Percentiles rank a stretch among this genome's conserved stretches.
phyloP scores from a whole-genome alignment of 2,329 filamentous ascomycete species.

The Monilinia fructigena region DNA sequence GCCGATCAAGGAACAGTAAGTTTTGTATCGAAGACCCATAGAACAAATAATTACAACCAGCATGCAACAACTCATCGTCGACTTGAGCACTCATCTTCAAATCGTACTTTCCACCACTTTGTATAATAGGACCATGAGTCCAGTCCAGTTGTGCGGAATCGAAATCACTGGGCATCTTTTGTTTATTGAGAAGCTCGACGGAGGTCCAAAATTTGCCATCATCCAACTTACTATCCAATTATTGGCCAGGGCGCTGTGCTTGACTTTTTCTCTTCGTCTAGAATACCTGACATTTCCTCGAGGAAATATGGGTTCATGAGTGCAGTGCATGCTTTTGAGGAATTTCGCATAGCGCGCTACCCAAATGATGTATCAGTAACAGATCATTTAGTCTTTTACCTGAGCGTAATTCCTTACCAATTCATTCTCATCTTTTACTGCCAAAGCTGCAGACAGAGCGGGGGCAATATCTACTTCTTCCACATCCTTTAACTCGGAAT shows the following conservation, averaged over 20 bases:
- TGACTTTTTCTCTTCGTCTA: conserved; percentile 96
- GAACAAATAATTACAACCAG: conserved; percentile 89
- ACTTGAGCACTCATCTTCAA: conserved; percentile 75
- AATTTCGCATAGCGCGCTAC: conserved; percentile 84
- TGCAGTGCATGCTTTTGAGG: conserved; percentile 89
- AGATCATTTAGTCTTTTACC: conserved; percentile 19
- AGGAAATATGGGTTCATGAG: conserved; percentile 96
- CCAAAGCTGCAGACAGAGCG: conserved; percentile 77
- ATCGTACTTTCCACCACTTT: conserved; percentile 95
- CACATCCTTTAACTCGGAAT: conserved; percentile 74
- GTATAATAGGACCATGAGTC: conserved; percentile 85
- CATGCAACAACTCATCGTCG: conserved; percentile 79
- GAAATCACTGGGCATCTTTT: conserved; percentile 81
- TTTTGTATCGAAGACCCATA: conserved; percentile 91
- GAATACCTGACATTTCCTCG: conserved; percentile 94
- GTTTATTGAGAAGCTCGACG: conserved; percentile 65
- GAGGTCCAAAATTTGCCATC: conserved; percentile 91
- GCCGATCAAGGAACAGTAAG: conserved; percentile 88
- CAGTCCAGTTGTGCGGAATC: conserved; percentile 89
- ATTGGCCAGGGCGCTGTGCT: conserved; percentile 79
- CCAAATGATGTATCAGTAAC: conserved; percentile 18
- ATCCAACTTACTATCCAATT: conserved; percentile 88
- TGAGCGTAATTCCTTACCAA: conserved; percentile 51
- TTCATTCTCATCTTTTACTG: conserved; percentile 93
- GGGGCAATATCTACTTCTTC: conserved; percentile 84